These are phyloP conservation scores for Chaetomium sp. DNA, from an alignment of 2,329 filamentous ascomycete genomes.

Conservation along the genomic window DNA sequence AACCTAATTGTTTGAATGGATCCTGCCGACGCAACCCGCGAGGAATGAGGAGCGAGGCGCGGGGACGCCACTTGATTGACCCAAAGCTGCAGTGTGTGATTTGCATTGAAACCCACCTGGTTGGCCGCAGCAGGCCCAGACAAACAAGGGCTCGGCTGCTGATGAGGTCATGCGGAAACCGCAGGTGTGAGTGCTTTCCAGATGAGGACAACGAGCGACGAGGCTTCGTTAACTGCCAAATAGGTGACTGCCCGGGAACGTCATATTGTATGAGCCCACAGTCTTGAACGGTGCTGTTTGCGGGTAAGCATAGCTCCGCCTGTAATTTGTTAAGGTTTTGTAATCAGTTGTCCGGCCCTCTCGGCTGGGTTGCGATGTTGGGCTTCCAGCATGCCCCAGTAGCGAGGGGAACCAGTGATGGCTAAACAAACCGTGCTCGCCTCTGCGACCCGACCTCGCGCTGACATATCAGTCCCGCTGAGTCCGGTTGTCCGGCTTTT, in stretches of 20 bases:
- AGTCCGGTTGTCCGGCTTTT: not conserved
- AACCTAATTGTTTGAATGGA: not conserved
- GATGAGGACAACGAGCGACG: conserved; percentile 5
- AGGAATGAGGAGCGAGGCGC: too few relatives aligned
- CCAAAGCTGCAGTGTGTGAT: too few relatives aligned
- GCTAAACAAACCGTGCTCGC: not conserved
- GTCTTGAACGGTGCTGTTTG: not conserved
- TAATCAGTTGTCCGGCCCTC: not conserved
- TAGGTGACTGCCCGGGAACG: not conserved
- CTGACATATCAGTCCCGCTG: not conserved
- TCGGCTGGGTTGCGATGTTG: not conserved
- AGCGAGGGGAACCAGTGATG: not conserved
- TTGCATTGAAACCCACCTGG: not conserved
- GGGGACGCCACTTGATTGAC: too few relatives aligned
- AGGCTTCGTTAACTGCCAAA: not conserved
- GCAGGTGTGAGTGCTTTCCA: not conserved
- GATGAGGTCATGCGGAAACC: conserved; percentile 22
- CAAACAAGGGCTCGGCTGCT: not conserved
- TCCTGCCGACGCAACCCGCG: not conserved
- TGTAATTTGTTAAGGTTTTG: not conserved
- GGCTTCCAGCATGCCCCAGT: not conserved
- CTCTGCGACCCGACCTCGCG: not conserved
- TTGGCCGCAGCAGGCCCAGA: not conserved
- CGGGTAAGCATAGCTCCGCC: not conserved
- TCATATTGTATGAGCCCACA: not conserved